Conservation (phyloP, 2,329 filamentous ascomycete genomes). For the Talaromyces albobiverticillius region DNA sequence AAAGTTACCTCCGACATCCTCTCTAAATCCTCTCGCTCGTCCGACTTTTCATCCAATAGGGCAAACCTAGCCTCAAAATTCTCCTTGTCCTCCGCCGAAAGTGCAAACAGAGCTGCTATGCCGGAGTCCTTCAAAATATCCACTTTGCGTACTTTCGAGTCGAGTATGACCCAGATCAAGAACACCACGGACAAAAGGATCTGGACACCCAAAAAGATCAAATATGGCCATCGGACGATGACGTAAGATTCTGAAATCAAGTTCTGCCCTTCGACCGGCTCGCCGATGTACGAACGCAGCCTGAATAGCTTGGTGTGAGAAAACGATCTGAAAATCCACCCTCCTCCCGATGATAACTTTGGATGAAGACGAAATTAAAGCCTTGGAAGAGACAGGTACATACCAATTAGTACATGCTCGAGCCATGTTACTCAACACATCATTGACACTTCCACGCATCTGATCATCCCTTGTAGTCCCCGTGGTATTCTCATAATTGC, state of each 20-base stretch:
- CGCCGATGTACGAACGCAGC: slow-evolving; percentile 5
- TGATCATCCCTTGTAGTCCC: neutral
- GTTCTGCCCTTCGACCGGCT: neutral
- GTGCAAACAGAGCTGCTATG: slow-evolving; percentile 4
- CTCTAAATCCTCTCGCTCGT: neutral
- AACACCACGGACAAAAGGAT: slow-evolving; percentile 6
- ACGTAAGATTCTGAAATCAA: slow-evolving; percentile 4
- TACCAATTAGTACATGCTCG: slow-evolving; percentile 11
- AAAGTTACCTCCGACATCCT: slow-evolving; percentile 1
- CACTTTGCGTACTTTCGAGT: slow-evolving; percentile 7
- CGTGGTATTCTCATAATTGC: neutral
- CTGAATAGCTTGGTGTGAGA: neutral
- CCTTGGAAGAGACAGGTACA: neutral
- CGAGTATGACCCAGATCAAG: slow-evolving; percentile 9
- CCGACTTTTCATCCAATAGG: neutral
- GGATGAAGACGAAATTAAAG: too few relatives aligned
- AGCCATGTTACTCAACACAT: slow-evolving; percentile 4
- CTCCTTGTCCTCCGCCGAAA: slow-evolving; percentile 10
- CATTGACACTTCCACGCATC: slow-evolving; percentile 1
- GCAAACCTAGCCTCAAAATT: neutral
- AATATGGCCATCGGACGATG: slow-evolving; percentile 9
- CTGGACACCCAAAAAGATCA: slow-evolving; percentile 6
- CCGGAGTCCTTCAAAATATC: slow-evolving; percentile 12
- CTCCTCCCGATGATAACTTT: too few relatives aligned
- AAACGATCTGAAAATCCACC: neutral